phyloP scores from a whole-genome alignment of 2,329 filamentous ascomycete species.

The Coniochaeta sp. region DNA sequence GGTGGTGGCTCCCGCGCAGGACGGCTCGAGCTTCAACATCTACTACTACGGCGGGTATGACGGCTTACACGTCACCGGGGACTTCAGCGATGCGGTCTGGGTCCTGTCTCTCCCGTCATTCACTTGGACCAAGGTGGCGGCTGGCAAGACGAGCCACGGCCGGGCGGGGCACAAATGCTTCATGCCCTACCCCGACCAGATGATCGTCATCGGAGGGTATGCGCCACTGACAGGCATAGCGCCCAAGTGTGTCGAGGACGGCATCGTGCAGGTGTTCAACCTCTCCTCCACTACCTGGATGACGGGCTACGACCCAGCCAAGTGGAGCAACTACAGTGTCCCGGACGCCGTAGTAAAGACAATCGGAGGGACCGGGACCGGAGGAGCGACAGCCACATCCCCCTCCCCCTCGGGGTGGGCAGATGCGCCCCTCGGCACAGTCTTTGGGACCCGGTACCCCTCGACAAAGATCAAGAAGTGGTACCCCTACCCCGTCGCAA shows the following conservation, averaged over 20 bases:
- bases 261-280: slow-evolving; percentile 61
- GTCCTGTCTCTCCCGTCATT: slow-evolving; percentile 74
- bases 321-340: slow-evolving; percentile 60
- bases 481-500: slow-evolving; percentile 48
- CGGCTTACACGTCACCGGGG: slow-evolving; percentile 30
- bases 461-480: slow-evolving; percentile 47
- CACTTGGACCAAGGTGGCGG: slow-evolving; percentile 57
- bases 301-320: slow-evolving; percentile 58
- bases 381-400: slow-evolving; percentile 61
- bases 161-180: slow-evolving; percentile 71
- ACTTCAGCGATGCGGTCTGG: slow-evolving; percentile 64
- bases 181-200: slow-evolving; percentile 68
- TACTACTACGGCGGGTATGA: slow-evolving; percentile 78
- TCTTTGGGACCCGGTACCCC: slow-evolving; percentile 51
- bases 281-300: slow-evolving; percentile 63
- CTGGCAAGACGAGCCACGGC: slow-evolving; percentile 39
- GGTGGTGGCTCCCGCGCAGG: slow-evolving; percentile 62
- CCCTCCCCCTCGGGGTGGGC: slow-evolving; percentile 52
- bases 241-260: slow-evolving; percentile 39
- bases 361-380: slow-evolving; percentile 59
- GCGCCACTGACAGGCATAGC: slow-evolving; percentile 15
- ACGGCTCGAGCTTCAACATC: slow-evolving; percentile 70
- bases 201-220: slow-evolving; percentile 70
- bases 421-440: slow-evolving; percentile 32
- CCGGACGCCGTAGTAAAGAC: slow-evolving; percentile 54